phyloP scores from a whole-genome alignment of 2,329 filamentous ascomycete species.

The Eurotiales sp. region DNA sequence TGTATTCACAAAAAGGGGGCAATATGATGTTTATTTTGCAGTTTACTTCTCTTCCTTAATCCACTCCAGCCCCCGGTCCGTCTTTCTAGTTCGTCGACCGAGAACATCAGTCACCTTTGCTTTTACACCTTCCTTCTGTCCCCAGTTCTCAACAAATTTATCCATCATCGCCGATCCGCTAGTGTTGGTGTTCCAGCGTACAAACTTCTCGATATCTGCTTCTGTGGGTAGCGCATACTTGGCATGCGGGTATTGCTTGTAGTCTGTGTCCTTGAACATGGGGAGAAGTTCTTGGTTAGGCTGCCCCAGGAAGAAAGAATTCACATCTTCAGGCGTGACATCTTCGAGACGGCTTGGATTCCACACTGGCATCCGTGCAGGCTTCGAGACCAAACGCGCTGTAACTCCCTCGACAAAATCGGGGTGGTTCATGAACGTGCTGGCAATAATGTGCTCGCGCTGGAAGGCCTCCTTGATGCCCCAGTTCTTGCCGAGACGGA shows the following conservation, averaged over 20 bases:
- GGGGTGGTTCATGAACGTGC: constrained; percentile 81
- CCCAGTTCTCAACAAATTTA: constrained; percentile 57
- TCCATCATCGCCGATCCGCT: constrained; percentile 58
- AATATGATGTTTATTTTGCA: not conserved
- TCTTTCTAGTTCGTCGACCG: constrained; percentile 55
- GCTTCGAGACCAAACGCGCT: constrained; percentile 71
- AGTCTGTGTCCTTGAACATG: constrained; percentile 62
- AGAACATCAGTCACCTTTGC: constrained; percentile 68
- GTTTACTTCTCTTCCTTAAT: constrained; percentile 12
- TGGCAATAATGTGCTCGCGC: constrained; percentile 78
- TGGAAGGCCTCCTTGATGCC: constrained; percentile 79
- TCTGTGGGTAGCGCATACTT: constrained; percentile 71
- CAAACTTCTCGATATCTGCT: constrained; percentile 44
- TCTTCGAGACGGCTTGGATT: constrained; percentile 68
- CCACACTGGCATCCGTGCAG: constrained; percentile 66
- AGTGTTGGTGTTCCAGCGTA: constrained; percentile 43
- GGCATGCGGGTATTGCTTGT: constrained; percentile 67
- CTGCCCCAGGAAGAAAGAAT: constrained; percentile 81
- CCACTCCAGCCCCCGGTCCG: constrained; percentile 38
- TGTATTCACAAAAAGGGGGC: not conserved
- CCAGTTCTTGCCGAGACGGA: constrained; percentile 74
- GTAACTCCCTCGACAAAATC: constrained; percentile 94
- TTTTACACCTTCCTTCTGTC: constrained; percentile 65
- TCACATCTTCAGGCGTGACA: constrained; percentile 56
- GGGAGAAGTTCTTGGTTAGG: constrained; percentile 42